Base-by-base conservation (phyloP, 257 asterid genomes). In the Fraxinus cuspidata region DNA sequence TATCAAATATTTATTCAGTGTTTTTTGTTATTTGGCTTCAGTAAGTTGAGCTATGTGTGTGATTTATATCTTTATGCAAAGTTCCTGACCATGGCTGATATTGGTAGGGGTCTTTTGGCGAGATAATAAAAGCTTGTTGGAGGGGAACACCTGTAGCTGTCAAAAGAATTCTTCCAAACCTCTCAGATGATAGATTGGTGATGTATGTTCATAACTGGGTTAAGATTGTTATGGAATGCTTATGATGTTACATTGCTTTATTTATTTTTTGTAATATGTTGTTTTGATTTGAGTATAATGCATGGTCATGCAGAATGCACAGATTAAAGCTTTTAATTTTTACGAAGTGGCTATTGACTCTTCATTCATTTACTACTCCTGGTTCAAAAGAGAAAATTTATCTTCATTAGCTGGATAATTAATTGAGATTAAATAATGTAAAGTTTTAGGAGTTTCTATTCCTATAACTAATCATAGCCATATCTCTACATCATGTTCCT, bases 121-220 rank as follows among this genome's bases (percentile, higher is more conserved):
- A 96, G 96, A 93, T 96, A 86, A 76, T 96, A 69, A 96, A 87
- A 87, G 98, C 97, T 77, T 74, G 77, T 83, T 96, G 98, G 99
- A 89, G 97, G 76, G 99, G 97, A 78, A 96, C 99, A 79, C 99
- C 97, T 15, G 98, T 93, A 19, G 98, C 98, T 84, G 86, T 96
- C 84, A 96, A 93, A 80, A 96, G 97, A 79, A 96, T 93, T 76
- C 99, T 93, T 79, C 99, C 98, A 71, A 96, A 86, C 80, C 98
- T 92, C 78, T 93, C 96, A 58, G 98, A 92, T 80, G 99, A 96
- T 81, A 89, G 91, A 83, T 89, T 96, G 85, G 98, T 96, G 76
- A 86, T 91, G 99, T 93, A 95, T 82, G 94, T 65, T 64, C 65
- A 69, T 71, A 58, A 73, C 25, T 56, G 74, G 38, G 63, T 77